These are phyloP conservation scores for Hippophae rhamnoides DNA, from an alignment of 306 rosid genomes.

Conservation along the genomic window DNA sequence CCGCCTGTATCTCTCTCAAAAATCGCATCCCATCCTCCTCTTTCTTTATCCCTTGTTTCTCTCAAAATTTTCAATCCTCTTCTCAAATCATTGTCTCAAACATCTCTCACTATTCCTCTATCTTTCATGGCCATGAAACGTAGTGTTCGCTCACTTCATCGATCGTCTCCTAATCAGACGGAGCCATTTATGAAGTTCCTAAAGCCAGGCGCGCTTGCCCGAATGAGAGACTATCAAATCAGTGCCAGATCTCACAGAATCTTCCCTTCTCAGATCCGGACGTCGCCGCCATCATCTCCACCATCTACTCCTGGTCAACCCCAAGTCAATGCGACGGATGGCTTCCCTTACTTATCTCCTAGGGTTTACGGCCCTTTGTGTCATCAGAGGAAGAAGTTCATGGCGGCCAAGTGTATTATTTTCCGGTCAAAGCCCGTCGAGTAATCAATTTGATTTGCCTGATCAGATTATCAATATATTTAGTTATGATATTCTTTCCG, in stretches of 20 bases:
- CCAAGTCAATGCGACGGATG: constrained; percentile 17
- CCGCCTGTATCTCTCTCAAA: too few species aligned
- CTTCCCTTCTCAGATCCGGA: constrained; percentile 21
- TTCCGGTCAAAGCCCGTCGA: constrained; percentile 17
- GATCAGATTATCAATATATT: constrained; percentile 44
- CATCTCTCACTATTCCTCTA: not conserved
- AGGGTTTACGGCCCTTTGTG: constrained; percentile 45
- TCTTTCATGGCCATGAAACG: constrained; percentile 41
- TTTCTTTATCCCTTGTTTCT: constrained; percentile 12
- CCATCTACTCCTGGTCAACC: constrained; percentile 13
- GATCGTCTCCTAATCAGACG: constrained; percentile 17
- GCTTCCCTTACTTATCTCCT: constrained; percentile 36
- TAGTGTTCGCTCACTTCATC: constrained; percentile 21
- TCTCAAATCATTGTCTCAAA: not conserved
- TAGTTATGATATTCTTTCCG: constrained; percentile 35
- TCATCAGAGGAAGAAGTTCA: constrained; percentile 58
- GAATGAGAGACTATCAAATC: constrained; percentile 71
- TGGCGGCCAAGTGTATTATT: constrained; percentile 48
- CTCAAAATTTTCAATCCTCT: not conserved
- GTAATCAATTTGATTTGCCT: constrained; percentile 24
- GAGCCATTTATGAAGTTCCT: constrained; percentile 59
- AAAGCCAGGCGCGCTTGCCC: constrained; percentile 83
- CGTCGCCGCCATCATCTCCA: constrained; percentile 18
- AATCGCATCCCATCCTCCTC: too few species aligned
- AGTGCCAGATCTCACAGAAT: constrained; percentile 54